Evolutionary conservation across 2,329 filamentous ascomycete genomes (phyloP).

Genomic region (Purpureocillium lavendulum): DNA sequence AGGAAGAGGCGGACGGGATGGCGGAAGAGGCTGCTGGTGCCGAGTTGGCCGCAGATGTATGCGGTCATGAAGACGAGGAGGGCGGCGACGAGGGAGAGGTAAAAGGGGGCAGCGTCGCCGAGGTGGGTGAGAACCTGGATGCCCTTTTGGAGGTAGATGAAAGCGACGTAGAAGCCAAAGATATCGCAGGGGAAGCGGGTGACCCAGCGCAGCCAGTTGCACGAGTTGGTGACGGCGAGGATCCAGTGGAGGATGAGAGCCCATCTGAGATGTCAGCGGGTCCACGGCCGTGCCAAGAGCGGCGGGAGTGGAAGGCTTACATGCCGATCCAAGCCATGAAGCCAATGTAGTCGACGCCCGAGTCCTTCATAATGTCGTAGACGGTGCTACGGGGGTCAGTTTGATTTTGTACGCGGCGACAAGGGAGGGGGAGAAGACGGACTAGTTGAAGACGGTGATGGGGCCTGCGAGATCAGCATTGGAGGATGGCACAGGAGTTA

Average conservation of each 20-base stretch:
- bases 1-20: conserved; percentile 73
- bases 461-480: conserved; percentile 41
- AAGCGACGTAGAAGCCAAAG: conserved; percentile 89
- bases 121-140: conserved; percentile 77
- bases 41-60: conserved; percentile 65
- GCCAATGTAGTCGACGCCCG: conserved; percentile 71
- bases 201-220: conserved; percentile 82
- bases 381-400: conserved; percentile 51
- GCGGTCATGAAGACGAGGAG: conserved; percentile 71
- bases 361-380: conserved; percentile 75
- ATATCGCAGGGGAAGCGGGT: conserved; percentile 90
- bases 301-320: conserved; percentile 29
- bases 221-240: conserved; percentile 75
- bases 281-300: too few relatives aligned
- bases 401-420: not conserved
- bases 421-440: conserved; percentile 13
- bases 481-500: too few relatives aligned
- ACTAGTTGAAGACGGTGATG: conserved; percentile 91
- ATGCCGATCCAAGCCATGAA: conserved; percentile 93
- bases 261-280: conserved; percentile 45
- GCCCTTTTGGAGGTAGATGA: conserved; percentile 86
- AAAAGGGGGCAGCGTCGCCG: conserved; percentile 59
- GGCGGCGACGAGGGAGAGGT: conserved; percentile 69
- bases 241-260: conserved; percentile 78
- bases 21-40: conserved; percentile 62